These are phyloP conservation scores for Vaccinium darrowii DNA, from an alignment of 148 eudicot genomes.

Conservation along the genomic window DNA sequence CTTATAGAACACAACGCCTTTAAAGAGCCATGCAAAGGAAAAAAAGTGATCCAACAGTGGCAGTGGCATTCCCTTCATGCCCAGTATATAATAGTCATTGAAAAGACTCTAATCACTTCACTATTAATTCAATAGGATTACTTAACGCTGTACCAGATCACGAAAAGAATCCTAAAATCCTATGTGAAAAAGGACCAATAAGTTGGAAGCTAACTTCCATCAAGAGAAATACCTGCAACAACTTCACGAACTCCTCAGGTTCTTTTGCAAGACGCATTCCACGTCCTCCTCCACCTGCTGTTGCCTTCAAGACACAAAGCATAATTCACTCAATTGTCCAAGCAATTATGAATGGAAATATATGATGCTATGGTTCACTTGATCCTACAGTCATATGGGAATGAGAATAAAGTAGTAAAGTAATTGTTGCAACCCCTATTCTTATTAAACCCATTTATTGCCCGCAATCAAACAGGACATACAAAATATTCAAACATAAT, in stretches of 20 bases:
- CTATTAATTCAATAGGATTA: neutral
- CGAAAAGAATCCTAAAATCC: neutral
- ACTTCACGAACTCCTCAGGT: constrained; percentile 89
- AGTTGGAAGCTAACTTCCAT: constrained; percentile 1
- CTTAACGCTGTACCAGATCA: neutral
- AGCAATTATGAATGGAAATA: neutral
- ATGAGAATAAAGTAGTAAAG: neutral
- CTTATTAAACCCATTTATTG: neutral
- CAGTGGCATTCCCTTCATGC: neutral
- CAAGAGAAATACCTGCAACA: constrained; percentile 71
- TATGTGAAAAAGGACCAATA: neutral
- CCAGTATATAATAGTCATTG: neutral
- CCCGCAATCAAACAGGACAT: constrained; percentile 2
- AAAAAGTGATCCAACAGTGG: too few relatives aligned
- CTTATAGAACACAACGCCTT: neutral
- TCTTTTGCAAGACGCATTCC: constrained; percentile 99
- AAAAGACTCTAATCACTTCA: neutral
- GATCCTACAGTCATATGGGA: neutral
- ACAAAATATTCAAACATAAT: constrained; percentile 3
- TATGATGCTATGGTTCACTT: neutral
- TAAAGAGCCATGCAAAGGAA: neutral
- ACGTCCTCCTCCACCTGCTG: constrained; percentile 99
- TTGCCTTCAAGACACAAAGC: constrained; percentile 59
- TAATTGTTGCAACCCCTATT: neutral
- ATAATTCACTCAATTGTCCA: neutral